Base-by-base conservation (phyloP, 1,139 yeast genomes). In the Candida sp. region DNA sequence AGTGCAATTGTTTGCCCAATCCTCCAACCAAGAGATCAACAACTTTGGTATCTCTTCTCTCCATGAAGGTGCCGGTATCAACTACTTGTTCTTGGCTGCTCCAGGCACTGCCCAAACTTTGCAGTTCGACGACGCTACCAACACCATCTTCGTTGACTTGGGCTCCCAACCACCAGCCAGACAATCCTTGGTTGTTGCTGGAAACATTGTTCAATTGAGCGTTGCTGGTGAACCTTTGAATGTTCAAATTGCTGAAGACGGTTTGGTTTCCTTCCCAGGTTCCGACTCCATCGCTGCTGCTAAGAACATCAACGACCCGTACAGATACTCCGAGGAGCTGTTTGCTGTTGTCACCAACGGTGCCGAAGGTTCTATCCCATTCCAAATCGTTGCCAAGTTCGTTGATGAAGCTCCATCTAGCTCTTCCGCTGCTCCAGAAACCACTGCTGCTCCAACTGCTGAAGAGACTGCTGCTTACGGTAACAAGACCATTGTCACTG, bases 31-130 rank as follows among this genome's bases (percentile, higher is more conserved):
- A 32, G 58, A 55, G 12, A 44, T 66, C 46, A 55, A 62, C 57
- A 72, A 70, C 27, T 50, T 63, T 34, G 75, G 72, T 42, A 56
- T 80, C 44, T 53, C 62, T 42, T 58, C 71, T 31, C 55, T 57
- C 43, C 86, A 81, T 61, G 84, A 78, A 65, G 87, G 87, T 63
- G 86, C 87, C 45, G 87, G 79, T 53, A 66, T 80, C 59, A 72
- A 77, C 68, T 81, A 77, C 63, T 61, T 74, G 46, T 73, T 77
- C 62, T 58, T 80, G n/a, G 50, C 44, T 37, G 34, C 42, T n/a
- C 46, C 41, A 34, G 52, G 42, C 25, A 12, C 42, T 46, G 39
- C 28, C 27, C 50, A 51, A 45, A 44, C 49, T 27, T 47, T 59
- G 43, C 85, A 80, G 60, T 83, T 77, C 63, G 86, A 86, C 62